Base-by-base conservation (phyloP, 139 green algal species). In the Chlamydomonas schloesseri region DNA sequence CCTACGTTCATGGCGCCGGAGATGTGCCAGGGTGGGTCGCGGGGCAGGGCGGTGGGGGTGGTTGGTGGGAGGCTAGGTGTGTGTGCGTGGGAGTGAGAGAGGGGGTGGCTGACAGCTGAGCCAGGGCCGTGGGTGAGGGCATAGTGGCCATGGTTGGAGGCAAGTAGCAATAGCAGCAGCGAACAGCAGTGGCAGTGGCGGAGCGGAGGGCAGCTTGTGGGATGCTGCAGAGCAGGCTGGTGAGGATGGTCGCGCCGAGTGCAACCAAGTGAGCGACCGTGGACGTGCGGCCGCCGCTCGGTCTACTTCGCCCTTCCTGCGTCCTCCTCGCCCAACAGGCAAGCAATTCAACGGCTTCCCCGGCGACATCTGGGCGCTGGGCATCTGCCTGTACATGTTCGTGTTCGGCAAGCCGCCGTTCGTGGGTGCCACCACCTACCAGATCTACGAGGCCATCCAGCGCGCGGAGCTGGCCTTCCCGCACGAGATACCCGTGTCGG, bases 331-430 rank as follows among this genome's bases (percentile, higher is more conserved):
- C 42, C 42, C 42, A 50, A 10, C 78, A 64, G 37, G 37, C 62
- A 85, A 90, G 24, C 87, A 87, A 33, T 93, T 88, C 73, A 84
- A 83, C 31, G 83, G 86, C 37, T 89, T 90, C 24, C 68, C 74
- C 15, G 93, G 93, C 2, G 96, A 98, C 85, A 85, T 96, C 33
- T 98, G 95, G 95, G 94, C 96, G 17, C 87, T 97, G 46, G 96
- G 96, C 20, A 89, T 96, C 1, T 96, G 89, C 29, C 90, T 98
- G 37, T 97, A 93, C 87, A 90, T 95, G 81, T 96, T 98, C 69
- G 79, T 97, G 9, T 97, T 89, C 72, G 96, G 94, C 34, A 82
- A 42, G 28, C 79, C 89, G 33, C 93, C 93, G 18, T 95, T 94
- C 87, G 79, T 70, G 50, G 71, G 81, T 33, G 69, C 64, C 9